Conservation (phyloP, 2,329 filamentous ascomycete species). For the Hypoxylon sp. region DNA sequence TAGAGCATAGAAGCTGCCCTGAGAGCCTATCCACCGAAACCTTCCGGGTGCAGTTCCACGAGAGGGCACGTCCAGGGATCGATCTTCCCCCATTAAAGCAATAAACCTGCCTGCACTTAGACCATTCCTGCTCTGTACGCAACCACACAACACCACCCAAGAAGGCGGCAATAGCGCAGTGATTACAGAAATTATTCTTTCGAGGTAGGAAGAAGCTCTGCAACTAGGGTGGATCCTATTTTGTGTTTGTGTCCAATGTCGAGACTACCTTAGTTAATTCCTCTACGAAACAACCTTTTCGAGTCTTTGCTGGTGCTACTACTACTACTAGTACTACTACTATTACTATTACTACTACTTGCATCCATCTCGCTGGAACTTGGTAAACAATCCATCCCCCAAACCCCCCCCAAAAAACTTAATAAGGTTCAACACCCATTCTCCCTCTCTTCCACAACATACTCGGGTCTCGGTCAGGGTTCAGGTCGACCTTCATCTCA, state of each 20-base stretch:
- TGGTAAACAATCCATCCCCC: conserved; percentile 26
- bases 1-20: neutral
- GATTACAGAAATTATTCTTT: no score
- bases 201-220: no score
- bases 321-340: no score
- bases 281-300: conserved; percentile 23
- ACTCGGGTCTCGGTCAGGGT: neutral
- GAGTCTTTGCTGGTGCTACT: conserved; percentile 22
- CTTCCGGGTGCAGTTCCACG: conserved; percentile 19
- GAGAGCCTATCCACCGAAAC: conserved; percentile 30
- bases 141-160: conserved; percentile 20
- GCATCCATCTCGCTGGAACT: no score
- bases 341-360: no score
- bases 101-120: conserved; percentile 25
- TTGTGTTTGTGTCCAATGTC: conserved; percentile 22
- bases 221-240: no score
- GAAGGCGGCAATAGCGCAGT: conserved; percentile 35
- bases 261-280: conserved; percentile 29
- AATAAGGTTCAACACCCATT: conserved; percentile 24
- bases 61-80: conserved; percentile 21
- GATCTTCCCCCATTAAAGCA: conserved; percentile 19
- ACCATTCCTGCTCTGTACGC: conserved; percentile 31
- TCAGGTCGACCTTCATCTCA: conserved; percentile 16
- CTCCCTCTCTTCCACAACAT: conserved; percentile 4
- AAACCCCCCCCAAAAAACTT: conserved; percentile 10